Base-by-base conservation (phyloP, 164 flowering plant genomes). In the Nymphaea thermarum region DNA sequence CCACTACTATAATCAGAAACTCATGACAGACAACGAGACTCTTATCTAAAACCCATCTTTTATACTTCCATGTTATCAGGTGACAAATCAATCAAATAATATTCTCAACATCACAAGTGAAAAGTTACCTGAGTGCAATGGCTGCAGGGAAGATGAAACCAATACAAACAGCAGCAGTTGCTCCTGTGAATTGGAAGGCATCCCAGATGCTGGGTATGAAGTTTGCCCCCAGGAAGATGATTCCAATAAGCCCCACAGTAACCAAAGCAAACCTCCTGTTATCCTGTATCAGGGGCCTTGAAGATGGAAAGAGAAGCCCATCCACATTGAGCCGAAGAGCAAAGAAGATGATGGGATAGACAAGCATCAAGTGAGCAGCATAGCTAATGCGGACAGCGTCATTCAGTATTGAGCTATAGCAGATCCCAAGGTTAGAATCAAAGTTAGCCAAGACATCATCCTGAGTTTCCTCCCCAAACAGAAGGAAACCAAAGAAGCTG, bases 141-240 rank as follows among this genome's bases (percentile, higher is more conserved):
- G 88, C 84, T 43, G 91, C 88, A 2, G 96, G 96, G 77, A 90
- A 86, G 43, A 90, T 84, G 76, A 80, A 90, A 25, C 91, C 93
- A 60, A 90, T 78, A 16, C 85, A 73, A 43, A 82, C 78, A 15
- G 93, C 76, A 18, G 93, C 85, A 18, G 89, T 88, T 45, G 93
- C 91, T 17, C 93, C 93, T 43, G 90, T 86, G 70, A 90, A 81
- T 77, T 90, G 89, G 69, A 90, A 90, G 17, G 88, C 90, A 73
- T 83, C 91, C 96, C 93, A 90, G 42, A 90, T 87, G 75, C 83
- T 86, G 6, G 91, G 93, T n/a, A 90, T 81, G 71, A 72, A 86
- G 59, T 82, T 87, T 44, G 93, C 93, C 16, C 90, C 91, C 66
- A 84, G 53, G 67, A 85, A 87, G 61, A 84, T 76, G 43, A 87